Percentiles rank a stretch among this genome's conserved stretches.
These are phyloP conservation scores for Umbilicus rupestris DNA, from an alignment of 164 flowering plant genomes.

Conservation along the genomic window DNA sequence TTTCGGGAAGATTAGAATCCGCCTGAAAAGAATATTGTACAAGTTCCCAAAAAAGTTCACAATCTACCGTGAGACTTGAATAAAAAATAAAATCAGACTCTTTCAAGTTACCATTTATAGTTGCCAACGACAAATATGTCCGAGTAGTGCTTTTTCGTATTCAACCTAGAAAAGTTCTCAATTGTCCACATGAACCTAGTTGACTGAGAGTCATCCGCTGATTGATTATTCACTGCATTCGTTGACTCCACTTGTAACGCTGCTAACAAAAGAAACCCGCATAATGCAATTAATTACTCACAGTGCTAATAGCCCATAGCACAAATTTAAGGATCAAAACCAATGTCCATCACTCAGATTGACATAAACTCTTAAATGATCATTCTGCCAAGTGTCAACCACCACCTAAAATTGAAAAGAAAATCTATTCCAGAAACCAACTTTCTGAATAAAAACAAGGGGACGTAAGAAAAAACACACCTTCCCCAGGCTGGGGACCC, in stretches of 20 bases:
- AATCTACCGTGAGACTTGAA: neutral
- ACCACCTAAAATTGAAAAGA: neutral
- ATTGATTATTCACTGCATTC: conserved; percentile 52
- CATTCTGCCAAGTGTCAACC: neutral
- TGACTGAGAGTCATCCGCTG: conserved; percentile 52
- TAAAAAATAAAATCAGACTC: neutral
- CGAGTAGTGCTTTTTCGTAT: conserved; percentile 64
- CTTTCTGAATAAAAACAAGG: neutral
- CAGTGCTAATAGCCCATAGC: neutral
- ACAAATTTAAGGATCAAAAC: neutral
- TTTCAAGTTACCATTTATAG: conserved; percentile 46
- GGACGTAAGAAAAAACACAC: neutral
- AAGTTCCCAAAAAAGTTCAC: neutral
- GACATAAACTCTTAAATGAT: neutral
- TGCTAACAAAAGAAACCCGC: conserved; percentile 12
- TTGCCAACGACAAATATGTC: conserved; percentile 56
- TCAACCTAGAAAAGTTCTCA: conserved; percentile 58
- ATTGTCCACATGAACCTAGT: conserved; percentile 66
- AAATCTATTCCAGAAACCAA: conserved; percentile 6
- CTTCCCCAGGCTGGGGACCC: conserved; percentile 24
- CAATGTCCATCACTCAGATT: neutral
- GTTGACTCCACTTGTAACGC: conserved; percentile 48
- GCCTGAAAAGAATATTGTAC: conserved; percentile 34
- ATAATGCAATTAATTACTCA: conserved; percentile 6
- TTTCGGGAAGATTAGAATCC: conserved; percentile 63